Percentiles rank a stretch among this genome's conserved stretches.
phyloP scores from a whole-genome alignment of 345 rosid species.

The Arabidopsis thaliana region TAIR10.1 NC_003070.9:29937001-29937500 shows the following conservation, averaged over 20 bases:
- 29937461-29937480: slow-evolving; percentile 54
- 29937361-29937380: slow-evolving; percentile 86
- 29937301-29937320: slow-evolving; percentile 54
- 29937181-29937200: slow-evolving; percentile 52
- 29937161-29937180: slow-evolving; percentile 59
- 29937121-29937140: slow-evolving; percentile 52
- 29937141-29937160: slow-evolving; percentile 49
- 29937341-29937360: slow-evolving; percentile 94
- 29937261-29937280: slow-evolving; percentile 64
- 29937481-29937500: slow-evolving; percentile 62
- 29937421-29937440: slow-evolving; percentile 47
- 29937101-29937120: slow-evolving; percentile 58
- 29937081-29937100: slow-evolving; percentile 51
- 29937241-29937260: slow-evolving; percentile 66
- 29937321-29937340: slow-evolving; percentile 75
- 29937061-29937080: slow-evolving; percentile 43
- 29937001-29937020: slow-evolving; percentile 67
- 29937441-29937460: slow-evolving; percentile 51
- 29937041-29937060: slow-evolving; percentile 44
- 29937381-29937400: slow-evolving; percentile 72
- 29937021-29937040: slow-evolving; percentile 54
- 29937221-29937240: slow-evolving; percentile 66
- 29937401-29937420: slow-evolving; percentile 52
- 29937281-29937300: slow-evolving; percentile 53
- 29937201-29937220: slow-evolving; percentile 65